Evolutionary conservation across 2,329 filamentous ascomycete genomes (phyloP), one percentile per base, ranked within the genome.

Genomic region (Zymoseptoria pseudotritici): DNA sequence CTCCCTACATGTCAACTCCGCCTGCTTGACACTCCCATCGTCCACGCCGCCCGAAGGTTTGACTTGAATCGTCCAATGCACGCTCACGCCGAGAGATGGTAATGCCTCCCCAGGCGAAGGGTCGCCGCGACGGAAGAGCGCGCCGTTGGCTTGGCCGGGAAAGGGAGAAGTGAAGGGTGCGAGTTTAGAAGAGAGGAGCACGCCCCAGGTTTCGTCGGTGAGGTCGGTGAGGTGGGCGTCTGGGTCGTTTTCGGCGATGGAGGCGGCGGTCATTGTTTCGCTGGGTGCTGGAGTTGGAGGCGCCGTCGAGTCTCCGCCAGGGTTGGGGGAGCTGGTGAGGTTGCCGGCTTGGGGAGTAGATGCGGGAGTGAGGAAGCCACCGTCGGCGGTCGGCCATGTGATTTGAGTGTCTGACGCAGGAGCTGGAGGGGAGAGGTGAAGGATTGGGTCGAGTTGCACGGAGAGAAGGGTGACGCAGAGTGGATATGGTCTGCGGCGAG

Each of bases 121-220:
- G 7, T 60, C 53, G 20, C 69, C 72, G 51, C 78, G 76, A 61
- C 79, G 78, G 61, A 79, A 71, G 0, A 80, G 65, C 1, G 77
- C 69, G 1, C 78, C 78, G 7, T 73, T 75, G 26, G 78, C 75
- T 19, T 79, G 70, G 4, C 71, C 71, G 13, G 58, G 73, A 70
- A 26, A 70, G 68, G 66, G 72, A 71, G 61, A 72, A 69, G 60
- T 68, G 67, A 46, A 70, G 69, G 73, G 58, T 71, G 69, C 42
- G 70, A 72, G 63, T 72, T 76, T 69, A 71, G 75, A 57, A 2
- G 61, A 64, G 50, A 89, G 80, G 17, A 94, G 78, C 4, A 89
- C 82, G 20, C 86, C 89, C 86, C 88, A 93, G 0, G 84, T 88
- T 63, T 90, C 87, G 67, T 94, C 90, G 0, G 85, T 86, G 1